Conservation (phyloP, 2,329 filamentous ascomycete species). For the Botryotinia narcissicola region DNA sequence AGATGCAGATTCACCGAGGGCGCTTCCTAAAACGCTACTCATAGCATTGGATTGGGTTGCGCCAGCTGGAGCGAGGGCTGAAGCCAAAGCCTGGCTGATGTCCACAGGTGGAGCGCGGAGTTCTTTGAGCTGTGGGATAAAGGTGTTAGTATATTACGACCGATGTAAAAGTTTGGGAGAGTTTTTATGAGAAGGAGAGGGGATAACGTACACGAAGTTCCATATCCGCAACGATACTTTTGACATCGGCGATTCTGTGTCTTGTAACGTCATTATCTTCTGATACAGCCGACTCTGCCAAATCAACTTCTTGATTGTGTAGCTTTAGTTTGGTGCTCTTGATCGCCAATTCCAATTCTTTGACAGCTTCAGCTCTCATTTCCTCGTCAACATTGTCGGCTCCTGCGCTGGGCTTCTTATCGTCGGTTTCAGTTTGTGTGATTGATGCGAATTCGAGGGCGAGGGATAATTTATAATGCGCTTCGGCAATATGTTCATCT, state of each 20-base stretch:
- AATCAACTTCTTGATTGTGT: conserved; percentile 64
- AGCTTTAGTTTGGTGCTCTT: conserved; percentile 69
- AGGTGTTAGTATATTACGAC: conserved; percentile 22
- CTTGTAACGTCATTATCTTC: conserved; percentile 65
- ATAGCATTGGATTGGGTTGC: conserved; percentile 42
- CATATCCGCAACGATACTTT: conserved; percentile 77
- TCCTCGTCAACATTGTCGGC: conserved; percentile 57
- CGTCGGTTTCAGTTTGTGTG: conserved; percentile 54
- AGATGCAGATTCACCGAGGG: conserved; percentile 59
- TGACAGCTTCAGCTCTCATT: conserved; percentile 67
- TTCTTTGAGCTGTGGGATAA: conserved; percentile 58
- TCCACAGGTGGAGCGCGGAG: conserved; percentile 63
- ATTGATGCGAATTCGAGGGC: conserved; percentile 92
- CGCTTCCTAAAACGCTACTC: conserved; percentile 60
- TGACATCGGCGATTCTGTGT: conserved; percentile 66
- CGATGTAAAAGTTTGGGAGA: background rate
- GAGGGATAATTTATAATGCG: conserved; percentile 92
- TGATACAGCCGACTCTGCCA: conserved; percentile 60
- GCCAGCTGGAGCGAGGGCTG: conserved; percentile 33
- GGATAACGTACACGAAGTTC: conserved; percentile 41
- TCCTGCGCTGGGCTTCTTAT: conserved; percentile 46
- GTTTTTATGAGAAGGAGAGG: too few species aligned
- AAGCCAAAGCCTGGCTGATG: conserved; percentile 54
- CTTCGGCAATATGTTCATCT: conserved; percentile 85
- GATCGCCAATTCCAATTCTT: conserved; percentile 72